Percentiles rank a stretch among this genome's conserved stretches.
Conservation (phyloP, 805 yeast genomes). For the Candida sonorensis region DNA sequence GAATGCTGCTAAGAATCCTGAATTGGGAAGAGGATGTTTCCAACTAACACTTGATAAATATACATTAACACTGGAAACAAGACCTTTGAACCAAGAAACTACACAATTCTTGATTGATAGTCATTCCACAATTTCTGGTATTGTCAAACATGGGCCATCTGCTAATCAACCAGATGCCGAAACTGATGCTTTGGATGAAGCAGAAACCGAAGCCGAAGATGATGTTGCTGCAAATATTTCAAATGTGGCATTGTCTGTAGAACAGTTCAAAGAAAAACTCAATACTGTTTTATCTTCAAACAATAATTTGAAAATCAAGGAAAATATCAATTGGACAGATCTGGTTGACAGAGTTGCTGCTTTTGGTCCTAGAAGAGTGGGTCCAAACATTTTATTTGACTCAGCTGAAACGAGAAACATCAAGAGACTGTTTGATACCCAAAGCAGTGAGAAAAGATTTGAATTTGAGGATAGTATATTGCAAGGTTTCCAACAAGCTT, state of each 20-base stretch:
- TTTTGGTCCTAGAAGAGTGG: conserved; percentile 73
- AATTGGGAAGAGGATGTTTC: conserved; percentile 42
- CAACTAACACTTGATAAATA: conserved; percentile 47
- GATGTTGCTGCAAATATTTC: conserved; percentile 3
- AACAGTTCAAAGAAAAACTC: conserved; percentile 29
- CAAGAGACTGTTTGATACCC: conserved; percentile 25
- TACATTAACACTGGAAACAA: conserved; percentile 32
- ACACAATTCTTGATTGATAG: conserved; percentile 42
- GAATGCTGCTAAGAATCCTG: conserved; percentile 40
- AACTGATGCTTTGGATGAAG: conserved; percentile 42
- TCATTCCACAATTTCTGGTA: conserved; percentile 35
- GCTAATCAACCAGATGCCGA: conserved; percentile 19
- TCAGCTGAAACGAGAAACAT: conserved; percentile 29
- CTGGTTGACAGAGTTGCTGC: conserved; percentile 40
- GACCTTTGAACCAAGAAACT: conserved; percentile 50
- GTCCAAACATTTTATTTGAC: conserved; percentile 71
- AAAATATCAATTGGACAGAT: conserved; percentile 24
- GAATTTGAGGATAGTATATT: conserved; percentile 56
- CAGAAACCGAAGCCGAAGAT: conserved; percentile 10
- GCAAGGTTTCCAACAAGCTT: conserved; percentile 82
- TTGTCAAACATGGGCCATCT: conserved; percentile 22
- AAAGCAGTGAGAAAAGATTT: conserved; percentile 14
- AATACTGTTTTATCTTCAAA: conserved; percentile 18
- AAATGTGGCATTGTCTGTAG: conserved; percentile 15
- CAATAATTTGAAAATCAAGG: conserved; percentile 14